Evolutionary conservation across 2,329 filamentous ascomycete species (phyloP), one percentile per base, ranked within the genome.

Genomic region (Cytospora mali): DNA sequence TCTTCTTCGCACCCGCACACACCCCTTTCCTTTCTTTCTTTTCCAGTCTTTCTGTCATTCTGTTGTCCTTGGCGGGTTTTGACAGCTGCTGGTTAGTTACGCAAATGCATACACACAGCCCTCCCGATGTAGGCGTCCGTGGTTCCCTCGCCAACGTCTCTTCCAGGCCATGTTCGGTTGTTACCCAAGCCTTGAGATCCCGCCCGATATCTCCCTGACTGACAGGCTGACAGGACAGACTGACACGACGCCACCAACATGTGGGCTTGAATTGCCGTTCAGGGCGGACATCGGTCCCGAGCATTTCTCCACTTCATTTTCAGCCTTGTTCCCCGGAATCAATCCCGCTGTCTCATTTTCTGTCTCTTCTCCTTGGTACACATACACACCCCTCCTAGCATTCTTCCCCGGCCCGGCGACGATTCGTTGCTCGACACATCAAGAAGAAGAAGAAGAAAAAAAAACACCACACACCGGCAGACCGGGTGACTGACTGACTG

Each of bases 281-380:
- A 48, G 14, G n/a, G 31, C 29, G 27, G 29, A 14, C 6, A 54
- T 46, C 57, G 35, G 35, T 53, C 49, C 49, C 57, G 49, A 53
- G 49, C 35, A 48, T 35, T 21, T 16, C 18, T 4, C 28, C n/a
- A 21, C 49, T 9, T 35, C 13, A 25, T 28, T 16, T 16, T 51
- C 57, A 53, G 50, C 50, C 27, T 27, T 53, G 49, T 50, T n/a
- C n/a, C 25, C 49, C 57, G 57, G 57, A 53, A 59, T n/a, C 10
- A 46, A 28, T 59, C 53, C 57, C 57, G 57, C 57, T 11, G 23
- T n/a, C n/a, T n/a, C n/a, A n/a, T n/a, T n/a, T n/a, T n/a, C n/a
- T 33, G 7, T 46, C 42, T 55, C 3, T 23, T 46, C 42, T n/a
- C 42, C 42, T 23, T 23, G 42, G 42, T 18, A 46, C 42, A 18